A percentile compares a stretch with the other conserved stretches of the same genome.
Conservation (phyloP, 306 rosid species). For the Fragaria nilgerrensis region DNA sequence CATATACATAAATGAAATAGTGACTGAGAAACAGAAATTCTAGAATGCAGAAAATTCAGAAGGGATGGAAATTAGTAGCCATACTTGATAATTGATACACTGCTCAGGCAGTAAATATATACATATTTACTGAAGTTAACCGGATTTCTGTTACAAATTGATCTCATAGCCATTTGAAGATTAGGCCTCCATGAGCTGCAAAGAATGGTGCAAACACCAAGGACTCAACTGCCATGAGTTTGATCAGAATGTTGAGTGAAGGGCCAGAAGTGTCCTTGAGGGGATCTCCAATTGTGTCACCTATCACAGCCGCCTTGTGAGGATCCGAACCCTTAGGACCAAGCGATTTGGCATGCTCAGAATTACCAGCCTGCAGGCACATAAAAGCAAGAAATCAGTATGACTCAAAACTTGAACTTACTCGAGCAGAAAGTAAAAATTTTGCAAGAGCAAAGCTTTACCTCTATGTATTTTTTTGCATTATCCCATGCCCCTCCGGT, state of each 20-base stretch:
- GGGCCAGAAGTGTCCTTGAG: slow-evolving; percentile 68
- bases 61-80: slow-evolving; percentile 9
- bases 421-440: neutral
- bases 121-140: neutral
- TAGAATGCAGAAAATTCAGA: neutral
- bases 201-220: slow-evolving; percentile 70
- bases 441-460: slow-evolving; percentile 18
- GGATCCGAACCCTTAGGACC: slow-evolving; percentile 69
- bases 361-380: slow-evolving; percentile 43
- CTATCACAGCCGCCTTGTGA: slow-evolving; percentile 65
- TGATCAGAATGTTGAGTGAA: slow-evolving; percentile 64
- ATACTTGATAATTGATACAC: neutral
- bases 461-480: slow-evolving; percentile 71
- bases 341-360: slow-evolving; percentile 57
- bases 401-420: neutral
- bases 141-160: neutral
- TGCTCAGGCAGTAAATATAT: neutral
- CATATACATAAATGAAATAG: neutral
- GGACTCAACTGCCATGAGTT: slow-evolving; percentile 65
- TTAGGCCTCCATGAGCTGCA: slow-evolving; percentile 61
- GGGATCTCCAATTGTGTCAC: slow-evolving; percentile 58
- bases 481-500: slow-evolving; percentile 75
- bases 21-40: neutral
- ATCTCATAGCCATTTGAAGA: slow-evolving; percentile 46
- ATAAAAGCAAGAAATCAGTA: too few relatives aligned